Evolutionary conservation across 192 early-diverging fungal species (phyloP).

Genomic region (Mortierella antarctica): DNA sequence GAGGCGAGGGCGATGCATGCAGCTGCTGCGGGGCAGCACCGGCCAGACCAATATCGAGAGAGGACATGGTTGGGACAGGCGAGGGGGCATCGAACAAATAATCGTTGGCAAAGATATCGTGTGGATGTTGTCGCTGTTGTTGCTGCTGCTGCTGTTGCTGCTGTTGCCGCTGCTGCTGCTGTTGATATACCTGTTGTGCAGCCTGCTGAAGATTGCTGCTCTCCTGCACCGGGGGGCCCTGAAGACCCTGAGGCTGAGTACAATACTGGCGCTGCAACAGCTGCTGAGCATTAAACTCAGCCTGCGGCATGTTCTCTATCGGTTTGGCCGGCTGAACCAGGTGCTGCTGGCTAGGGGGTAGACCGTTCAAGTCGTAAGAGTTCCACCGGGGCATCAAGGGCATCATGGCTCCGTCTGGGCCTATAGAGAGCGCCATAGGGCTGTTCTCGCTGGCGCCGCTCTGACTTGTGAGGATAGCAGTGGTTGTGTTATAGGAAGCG

Average conservation of each 20-base stretch:
- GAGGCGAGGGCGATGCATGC: constrained; percentile 24
- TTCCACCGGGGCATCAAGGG: constrained; percentile 33
- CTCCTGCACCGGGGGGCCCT: neutral
- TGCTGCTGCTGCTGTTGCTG: neutral
- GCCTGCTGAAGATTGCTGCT: neutral
- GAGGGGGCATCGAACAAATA: constrained; percentile 45
- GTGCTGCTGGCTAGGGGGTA: constrained; percentile 16
- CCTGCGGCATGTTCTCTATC: no score
- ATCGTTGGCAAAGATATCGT: constrained; percentile 17
- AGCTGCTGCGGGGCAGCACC: constrained; percentile 17
- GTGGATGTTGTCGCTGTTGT: constrained; percentile 19
- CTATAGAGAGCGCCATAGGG: constrained; percentile 28
- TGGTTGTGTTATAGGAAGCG: no score
- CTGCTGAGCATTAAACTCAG: no score
- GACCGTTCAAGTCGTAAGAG: constrained; percentile 15
- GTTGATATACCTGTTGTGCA: neutral
- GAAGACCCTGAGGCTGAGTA: neutral
- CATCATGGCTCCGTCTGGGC: constrained; percentile 32
- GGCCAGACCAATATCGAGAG: constrained; percentile 12
- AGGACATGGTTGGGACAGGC: constrained; percentile 36
- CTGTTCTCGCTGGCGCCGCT: neutral
- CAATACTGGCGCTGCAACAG: neutral
- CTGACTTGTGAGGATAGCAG: constrained; percentile 18
- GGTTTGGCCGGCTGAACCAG: no score
- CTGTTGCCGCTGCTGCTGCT: constrained; percentile 7